Evolutionary conservation across 345 rosid genomes (phyloP), one percentile per base, ranked within the genome.

Genomic region (Melaleuca quinquenervia): DNA sequence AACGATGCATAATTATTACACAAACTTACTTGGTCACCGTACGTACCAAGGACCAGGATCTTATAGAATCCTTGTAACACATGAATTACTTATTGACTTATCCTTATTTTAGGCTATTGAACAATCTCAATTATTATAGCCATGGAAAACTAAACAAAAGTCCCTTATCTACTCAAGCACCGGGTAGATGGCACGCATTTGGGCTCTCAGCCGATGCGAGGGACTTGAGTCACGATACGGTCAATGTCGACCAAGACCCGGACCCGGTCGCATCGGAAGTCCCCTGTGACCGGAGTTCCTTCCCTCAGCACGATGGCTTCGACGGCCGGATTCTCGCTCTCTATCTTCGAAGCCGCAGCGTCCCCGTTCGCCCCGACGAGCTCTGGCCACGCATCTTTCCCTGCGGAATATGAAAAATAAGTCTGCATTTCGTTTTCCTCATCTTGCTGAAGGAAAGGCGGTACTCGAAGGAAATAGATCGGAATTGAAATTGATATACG

Each of bases 351-450:
- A 32, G 84, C 84, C 29, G 92, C 89, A 1, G 16, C 83, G 51
- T 86, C 85, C 21, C 90, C 88, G 14, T 78, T 58, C 22, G 45
- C 36, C 12, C 90, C 84, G 5, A 91, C 22, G 83, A 91, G 87
- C 91, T 90, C 91, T 29, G 89, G 91, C 91, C 93, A 91, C 52
- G 88, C 64, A 56, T 26, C 29, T 11, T 56, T 56, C 64, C 64
- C 64, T 56, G 64, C 29, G 29, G 15, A 26, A 41, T 41, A 41
- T 4, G 41, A 41, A 4, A 41, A 4, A 41, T 41, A 41, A 41
- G 41, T 41, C 41, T 41, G 41, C 41, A 41, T 41, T 41, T 41
- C 41, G 41, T 41, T 4, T 41, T 41, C 41, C 41, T 41, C 41
- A 41, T 41, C 41, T 41, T 41, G 41, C 41, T 41, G 41, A 41